phyloP scores from a whole-genome alignment of 495 filamentous ascomycete genomes.

The Xanthoparmelia taractica region DNA sequence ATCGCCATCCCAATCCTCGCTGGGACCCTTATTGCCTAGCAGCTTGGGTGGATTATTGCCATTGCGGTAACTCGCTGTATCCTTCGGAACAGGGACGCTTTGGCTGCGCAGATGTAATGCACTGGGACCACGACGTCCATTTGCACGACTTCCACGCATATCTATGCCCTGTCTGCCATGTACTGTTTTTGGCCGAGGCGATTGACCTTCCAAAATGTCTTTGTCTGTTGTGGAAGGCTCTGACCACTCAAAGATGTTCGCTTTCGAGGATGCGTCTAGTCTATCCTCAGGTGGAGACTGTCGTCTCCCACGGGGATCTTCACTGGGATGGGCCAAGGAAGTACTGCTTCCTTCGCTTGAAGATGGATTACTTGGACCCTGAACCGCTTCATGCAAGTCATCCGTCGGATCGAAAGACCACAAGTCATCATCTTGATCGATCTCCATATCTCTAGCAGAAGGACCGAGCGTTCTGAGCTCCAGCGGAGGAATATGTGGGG shows the following conservation, averaged over 20 bases:
- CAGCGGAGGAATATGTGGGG: neutral
- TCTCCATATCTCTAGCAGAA: conserved; percentile 4
- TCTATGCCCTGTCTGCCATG: conserved; percentile 81
- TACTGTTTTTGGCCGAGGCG: conserved; percentile 73
- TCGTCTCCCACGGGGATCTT: neutral
- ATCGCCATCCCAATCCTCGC: conserved; percentile 79
- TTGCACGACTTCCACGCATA: conserved; percentile 61
- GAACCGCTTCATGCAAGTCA: neutral
- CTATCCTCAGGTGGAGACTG: conserved; percentile 16
- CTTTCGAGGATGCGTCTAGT: conserved; percentile 6
- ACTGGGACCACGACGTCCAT: conserved; percentile 67
- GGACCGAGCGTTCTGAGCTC: conserved; percentile 6
- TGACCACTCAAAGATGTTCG: conserved; percentile 78
- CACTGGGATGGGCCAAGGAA: neutral
- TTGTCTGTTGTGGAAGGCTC: conserved; percentile 55
- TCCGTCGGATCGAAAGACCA: conserved; percentile 28
- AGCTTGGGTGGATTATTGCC: conserved; percentile 64
- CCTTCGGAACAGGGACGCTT: conserved; percentile 83
- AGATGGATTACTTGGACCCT: neutral
- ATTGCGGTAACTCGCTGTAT: conserved; percentile 47
- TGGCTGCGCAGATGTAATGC: conserved; percentile 83
- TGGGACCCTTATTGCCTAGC: conserved; percentile 69
- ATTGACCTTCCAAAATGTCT: conserved; percentile 39
- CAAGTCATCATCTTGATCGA: conserved; percentile 26
- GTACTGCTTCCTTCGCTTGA: neutral